Conservation (phyloP, 148 eudicot genomes). For the Rhododendron simsii region DNA sequence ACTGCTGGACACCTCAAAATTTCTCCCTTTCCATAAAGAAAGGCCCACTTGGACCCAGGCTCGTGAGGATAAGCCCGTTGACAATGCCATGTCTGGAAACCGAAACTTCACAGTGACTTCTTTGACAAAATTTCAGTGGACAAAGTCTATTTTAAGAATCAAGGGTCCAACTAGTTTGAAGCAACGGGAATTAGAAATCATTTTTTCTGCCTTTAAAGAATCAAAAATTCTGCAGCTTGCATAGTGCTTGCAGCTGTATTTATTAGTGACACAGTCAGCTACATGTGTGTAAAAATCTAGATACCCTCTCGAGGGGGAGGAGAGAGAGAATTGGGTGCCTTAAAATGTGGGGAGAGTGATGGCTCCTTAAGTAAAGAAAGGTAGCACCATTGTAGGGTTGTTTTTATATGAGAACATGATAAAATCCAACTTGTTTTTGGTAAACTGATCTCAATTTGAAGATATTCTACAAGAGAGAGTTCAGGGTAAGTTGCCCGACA, state of each 20-base stretch:
- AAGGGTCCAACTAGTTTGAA: background rate
- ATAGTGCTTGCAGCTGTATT: constrained; percentile 9
- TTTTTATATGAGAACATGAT: background rate
- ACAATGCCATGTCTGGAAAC: background rate
- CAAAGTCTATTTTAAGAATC: background rate
- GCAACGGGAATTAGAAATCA: background rate
- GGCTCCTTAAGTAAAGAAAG: background rate
- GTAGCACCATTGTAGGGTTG: constrained; percentile 7
- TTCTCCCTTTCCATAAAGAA: background rate
- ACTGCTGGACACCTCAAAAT: no score
- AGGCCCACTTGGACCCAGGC: constrained; percentile 2
- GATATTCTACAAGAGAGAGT: background rate
- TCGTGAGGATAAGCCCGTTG: background rate
- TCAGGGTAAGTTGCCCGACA: background rate
- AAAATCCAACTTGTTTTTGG: background rate
- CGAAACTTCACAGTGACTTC: background rate
- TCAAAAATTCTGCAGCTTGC: background rate
- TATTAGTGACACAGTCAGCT: constrained; percentile 6
- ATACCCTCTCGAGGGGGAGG: background rate
- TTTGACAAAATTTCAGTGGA: background rate
- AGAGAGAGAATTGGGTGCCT: constrained; percentile 4
- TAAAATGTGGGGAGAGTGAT: constrained; percentile 9
- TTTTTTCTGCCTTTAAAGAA: background rate
- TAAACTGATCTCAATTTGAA: background rate
- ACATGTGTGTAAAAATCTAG: background rate